Conservation (phyloP, 768 basidiomycete species). For the Suillus discolor region DNA sequence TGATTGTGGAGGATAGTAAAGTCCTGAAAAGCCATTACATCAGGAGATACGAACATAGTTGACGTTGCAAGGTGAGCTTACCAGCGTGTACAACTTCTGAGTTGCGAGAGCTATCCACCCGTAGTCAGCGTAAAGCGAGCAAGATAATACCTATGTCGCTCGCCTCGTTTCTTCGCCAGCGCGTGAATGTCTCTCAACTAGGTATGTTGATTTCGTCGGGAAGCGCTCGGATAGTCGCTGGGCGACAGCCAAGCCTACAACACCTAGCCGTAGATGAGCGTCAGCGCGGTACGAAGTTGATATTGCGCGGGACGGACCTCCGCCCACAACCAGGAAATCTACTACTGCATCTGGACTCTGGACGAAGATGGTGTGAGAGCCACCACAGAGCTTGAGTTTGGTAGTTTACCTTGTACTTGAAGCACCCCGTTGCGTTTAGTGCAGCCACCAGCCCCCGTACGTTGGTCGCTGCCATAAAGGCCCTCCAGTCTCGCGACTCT, state of each 20-base stretch:
- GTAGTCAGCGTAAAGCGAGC: background rate
- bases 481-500: background rate
- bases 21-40: constrained; percentile 44
- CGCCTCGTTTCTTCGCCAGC: constrained; percentile 90
- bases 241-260: constrained; percentile 86
- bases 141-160: constrained; percentile 8
- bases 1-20: constrained; percentile 83
- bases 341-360: constrained; percentile 70
- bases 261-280: constrained; percentile 46
- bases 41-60: background rate
- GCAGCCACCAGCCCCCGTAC: constrained; percentile 58
- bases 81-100: constrained; percentile 96
- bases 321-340: constrained; percentile 88
- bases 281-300: background rate
- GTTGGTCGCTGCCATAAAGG: constrained; percentile 31
- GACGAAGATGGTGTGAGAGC: background rate
- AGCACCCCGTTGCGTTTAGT: constrained; percentile 61
- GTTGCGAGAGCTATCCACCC: constrained; percentile 72
- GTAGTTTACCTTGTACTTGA: constrained; percentile 59
- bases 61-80: constrained; percentile 23
- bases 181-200: constrained; percentile 75
- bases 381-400: background rate
- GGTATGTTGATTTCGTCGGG: constrained; percentile 68
- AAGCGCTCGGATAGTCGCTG: constrained; percentile 67
- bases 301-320: constrained; percentile 48